A percentile compares a stretch with the other conserved stretches of the same genome.
These are phyloP conservation scores for Pseudogymnoascus sp. DNA, from an alignment of 2,329 filamentous ascomycete species.

Conservation along the genomic window DNA sequence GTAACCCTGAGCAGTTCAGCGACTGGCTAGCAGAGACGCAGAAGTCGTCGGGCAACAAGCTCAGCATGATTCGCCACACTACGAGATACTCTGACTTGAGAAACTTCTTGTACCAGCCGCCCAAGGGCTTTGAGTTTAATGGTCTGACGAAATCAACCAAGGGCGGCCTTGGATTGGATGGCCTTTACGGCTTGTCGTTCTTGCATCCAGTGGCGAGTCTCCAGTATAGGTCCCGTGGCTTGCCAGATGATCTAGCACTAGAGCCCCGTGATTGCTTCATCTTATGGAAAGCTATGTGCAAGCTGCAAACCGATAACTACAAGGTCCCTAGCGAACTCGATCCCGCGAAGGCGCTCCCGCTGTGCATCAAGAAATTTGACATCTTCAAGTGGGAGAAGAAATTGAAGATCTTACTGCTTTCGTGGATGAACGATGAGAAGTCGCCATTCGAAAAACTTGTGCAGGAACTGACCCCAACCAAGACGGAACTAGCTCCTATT, in stretches of 20 bases:
- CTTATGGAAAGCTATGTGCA: conserved; percentile 56
- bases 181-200: conserved; percentile 32
- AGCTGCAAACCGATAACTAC: conserved; percentile 43
- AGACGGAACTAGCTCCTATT: conserved; percentile 1
- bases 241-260: conserved; percentile 58
- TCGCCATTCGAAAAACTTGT: conserved; percentile 38
- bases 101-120: conserved; percentile 60
- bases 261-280: conserved; percentile 63
- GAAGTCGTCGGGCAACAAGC: conserved; percentile 49
- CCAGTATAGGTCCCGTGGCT: conserved; percentile 50
- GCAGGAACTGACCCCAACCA: conserved; percentile 33
- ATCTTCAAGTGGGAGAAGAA: conserved; percentile 55
- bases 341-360: conserved; percentile 41
- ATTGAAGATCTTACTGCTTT: conserved; percentile 49
- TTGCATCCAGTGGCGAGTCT: conserved; percentile 61
- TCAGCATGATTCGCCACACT: conserved; percentile 60
- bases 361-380: conserved; percentile 53
- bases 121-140: conserved; percentile 31
- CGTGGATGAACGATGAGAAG: conserved; percentile 48
- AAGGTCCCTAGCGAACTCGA: conserved; percentile 41
- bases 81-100: conserved; percentile 68
- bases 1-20: conserved; percentile 63
- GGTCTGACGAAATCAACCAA: conserved; percentile 28
- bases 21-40: conserved; percentile 60
- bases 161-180: conserved; percentile 31